A percentile compares a stretch with the other conserved stretches of the same genome.
Conservation (phyloP, 2,329 filamentous ascomycete genomes). For the Epichloe coenophiala region DNA sequence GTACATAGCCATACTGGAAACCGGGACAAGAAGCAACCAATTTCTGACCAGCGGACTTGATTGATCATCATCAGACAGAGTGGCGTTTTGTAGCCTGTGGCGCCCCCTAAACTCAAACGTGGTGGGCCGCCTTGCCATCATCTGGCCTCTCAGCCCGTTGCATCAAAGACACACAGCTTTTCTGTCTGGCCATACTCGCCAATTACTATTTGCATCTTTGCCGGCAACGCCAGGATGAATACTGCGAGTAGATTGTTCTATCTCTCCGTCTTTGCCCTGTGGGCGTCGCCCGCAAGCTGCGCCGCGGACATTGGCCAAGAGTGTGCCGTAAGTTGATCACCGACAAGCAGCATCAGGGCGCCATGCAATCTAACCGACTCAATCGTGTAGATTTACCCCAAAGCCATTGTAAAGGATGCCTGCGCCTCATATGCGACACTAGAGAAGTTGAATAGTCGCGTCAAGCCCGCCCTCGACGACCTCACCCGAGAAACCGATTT, state of each 20-base stretch:
- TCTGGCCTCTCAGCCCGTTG: neutral
- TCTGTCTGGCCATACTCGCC: too few relatives aligned
- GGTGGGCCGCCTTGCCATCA: neutral
- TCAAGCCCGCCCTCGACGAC: slow-evolving; percentile 65
- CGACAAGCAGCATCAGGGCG: neutral
- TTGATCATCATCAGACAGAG: slow-evolving; percentile 9
- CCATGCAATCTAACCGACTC: neutral
- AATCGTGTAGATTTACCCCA: slow-evolving; percentile 61
- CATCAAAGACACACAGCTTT: too few relatives aligned
- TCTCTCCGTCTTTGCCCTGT: slow-evolving; percentile 42
- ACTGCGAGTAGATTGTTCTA: slow-evolving; percentile 41
- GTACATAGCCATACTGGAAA: too few relatives aligned
- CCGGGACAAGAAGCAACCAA: neutral
- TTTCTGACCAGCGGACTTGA: neutral
- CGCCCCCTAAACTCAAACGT: neutral
- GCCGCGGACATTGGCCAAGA: slow-evolving; percentile 26
- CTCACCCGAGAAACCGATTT: slow-evolving; percentile 86
- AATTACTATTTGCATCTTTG: neutral
- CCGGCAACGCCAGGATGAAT: slow-evolving; percentile 28
- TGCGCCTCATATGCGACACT: slow-evolving; percentile 89
- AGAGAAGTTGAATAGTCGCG: slow-evolving; percentile 64
- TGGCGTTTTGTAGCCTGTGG: slow-evolving; percentile 9
- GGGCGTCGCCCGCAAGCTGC: slow-evolving; percentile 34
- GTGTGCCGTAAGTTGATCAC: slow-evolving; percentile 35
- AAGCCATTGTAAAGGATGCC: slow-evolving; percentile 81